Conservation (phyloP, 2,329 filamentous ascomycete species). For the Cladosporium sp. region DNA sequence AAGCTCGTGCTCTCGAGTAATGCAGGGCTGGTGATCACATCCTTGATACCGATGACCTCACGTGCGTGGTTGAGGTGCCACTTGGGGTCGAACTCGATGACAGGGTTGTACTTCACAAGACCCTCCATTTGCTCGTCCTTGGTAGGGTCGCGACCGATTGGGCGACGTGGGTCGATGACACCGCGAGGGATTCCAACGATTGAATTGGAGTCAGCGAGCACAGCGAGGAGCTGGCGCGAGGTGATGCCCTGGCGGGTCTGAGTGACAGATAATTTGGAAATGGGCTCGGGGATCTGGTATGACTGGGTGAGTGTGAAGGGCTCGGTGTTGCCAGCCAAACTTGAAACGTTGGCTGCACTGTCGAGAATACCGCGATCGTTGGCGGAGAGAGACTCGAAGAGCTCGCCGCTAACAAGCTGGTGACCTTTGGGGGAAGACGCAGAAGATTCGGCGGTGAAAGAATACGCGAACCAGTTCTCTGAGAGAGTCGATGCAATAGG, state of each 20-base stretch:
- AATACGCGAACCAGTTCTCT: slow-evolving; percentile 95
- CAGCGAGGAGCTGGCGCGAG: slow-evolving; percentile 76
- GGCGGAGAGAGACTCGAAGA: slow-evolving; percentile 80
- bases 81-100: slow-evolving; percentile 80
- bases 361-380: slow-evolving; percentile 84
- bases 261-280: slow-evolving; percentile 77
- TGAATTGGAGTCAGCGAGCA: slow-evolving; percentile 69
- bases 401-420: slow-evolving; percentile 80
- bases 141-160: slow-evolving; percentile 80
- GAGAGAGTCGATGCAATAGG: slow-evolving; percentile 75
- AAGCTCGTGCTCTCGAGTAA: slow-evolving; percentile 89
- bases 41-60: slow-evolving; percentile 73
- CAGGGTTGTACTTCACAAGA: slow-evolving; percentile 71
- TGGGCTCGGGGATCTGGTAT: slow-evolving; percentile 76
- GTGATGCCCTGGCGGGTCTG: slow-evolving; percentile 92
- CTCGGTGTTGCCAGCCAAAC: slow-evolving; percentile 64
- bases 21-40: slow-evolving; percentile 73
- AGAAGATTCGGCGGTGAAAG: slow-evolving; percentile 60
- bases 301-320: slow-evolving; percentile 79
- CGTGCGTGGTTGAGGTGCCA: slow-evolving; percentile 78
- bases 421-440: slow-evolving; percentile 71
- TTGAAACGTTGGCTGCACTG: slow-evolving; percentile 71
- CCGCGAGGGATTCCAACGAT: slow-evolving; percentile 78
- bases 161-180: slow-evolving; percentile 80
- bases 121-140: slow-evolving; percentile 80